Base-by-base conservation (phyloP, 2,329 filamentous ascomycete genomes). In the Amylocarpus encephaloides region DNA sequence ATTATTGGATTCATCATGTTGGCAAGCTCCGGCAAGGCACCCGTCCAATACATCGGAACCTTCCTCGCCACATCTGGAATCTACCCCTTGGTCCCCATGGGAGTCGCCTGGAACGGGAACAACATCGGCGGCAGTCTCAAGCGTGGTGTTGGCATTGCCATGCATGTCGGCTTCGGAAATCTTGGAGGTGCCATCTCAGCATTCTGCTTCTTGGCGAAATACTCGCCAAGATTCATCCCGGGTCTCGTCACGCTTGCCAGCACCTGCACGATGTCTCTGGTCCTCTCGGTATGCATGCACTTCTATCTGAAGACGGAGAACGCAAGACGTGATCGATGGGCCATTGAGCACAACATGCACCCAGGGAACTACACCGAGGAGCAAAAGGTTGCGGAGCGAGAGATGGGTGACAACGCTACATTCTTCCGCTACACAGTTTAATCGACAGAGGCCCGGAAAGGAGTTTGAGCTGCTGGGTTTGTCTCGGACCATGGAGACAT, bases 51-150 rank as follows among this genome's bases (percentile, higher is more conserved):
- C 64, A 84, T 83, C 0, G 90, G 86, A 0, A 85, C 81, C 0
- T 95, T 95, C 67, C 73, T 96, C 0, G 89, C 84, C 0, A 88
- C 90, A 65, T 32, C 77, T 80, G 71, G 66, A 66, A 94, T 95
- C 58, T 95, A 95, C 62, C 88, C 90, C 0, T 83, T 81, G 61
- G 86, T 94, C 48, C 73, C 88, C 10, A 91, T 94, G 63, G 92
- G 88, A 0, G 87, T 95, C 54, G 82, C 83, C 1, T 96, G 91
- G 91, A 76, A 84, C 19, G 82, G 83, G 45, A 95, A 96, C 70
- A 95, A 95, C 56, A 78, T 83, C 30, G 90, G 95, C 67, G 86
- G 91, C n/a, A 86, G 92, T 6, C 92, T 93, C 68, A 95, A 95
- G 73, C 80, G 90, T 35, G 91, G 88, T 34, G 85, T 95, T 13